These are phyloP conservation scores for Phytophthora multivora DNA, from an alignment of 352 stramenopile species.

Conservation along the genomic window DNA sequence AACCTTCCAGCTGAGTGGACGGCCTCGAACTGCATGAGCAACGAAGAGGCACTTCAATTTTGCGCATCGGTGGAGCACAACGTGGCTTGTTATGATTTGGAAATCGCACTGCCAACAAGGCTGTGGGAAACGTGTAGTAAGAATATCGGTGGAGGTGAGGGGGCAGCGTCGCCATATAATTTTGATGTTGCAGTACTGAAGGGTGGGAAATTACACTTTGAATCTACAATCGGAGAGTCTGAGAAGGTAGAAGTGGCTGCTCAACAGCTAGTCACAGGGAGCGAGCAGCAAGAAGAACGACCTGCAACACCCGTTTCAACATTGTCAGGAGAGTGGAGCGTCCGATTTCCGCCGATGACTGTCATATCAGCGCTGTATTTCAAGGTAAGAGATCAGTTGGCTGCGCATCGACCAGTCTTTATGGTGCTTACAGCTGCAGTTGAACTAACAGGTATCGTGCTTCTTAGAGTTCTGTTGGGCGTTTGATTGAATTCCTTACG, in stretches of 20 bases:
- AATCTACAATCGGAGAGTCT: conserved; percentile 5
- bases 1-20: conserved; percentile 60
- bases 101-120: conserved; percentile 46
- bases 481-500: conserved; percentile 50
- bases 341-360: conserved; percentile 40
- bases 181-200: conserved; percentile 35
- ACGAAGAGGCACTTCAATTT: conserved; percentile 54
- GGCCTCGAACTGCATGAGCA: conserved; percentile 32
- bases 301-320: conserved; percentile 9
- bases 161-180: conserved; percentile 8
- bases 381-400: conserved; percentile 35
- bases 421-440: not conserved
- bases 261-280: not conserved
- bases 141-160: conserved; percentile 4
- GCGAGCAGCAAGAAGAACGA: conserved; percentile 22
- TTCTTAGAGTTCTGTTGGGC: conserved; percentile 35
- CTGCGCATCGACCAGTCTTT: not conserved
- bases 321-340: conserved; percentile 49
- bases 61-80: conserved; percentile 49
- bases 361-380: conserved; percentile 43
- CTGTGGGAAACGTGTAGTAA: not conserved
- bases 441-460: conserved; percentile 4
- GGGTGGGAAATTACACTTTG: conserved; percentile 56
- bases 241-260: not conserved
- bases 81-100: conserved; percentile 53